phyloP scores from a whole-genome alignment of 768 basidiomycete species.

The Austroboletus festivus region DNA sequence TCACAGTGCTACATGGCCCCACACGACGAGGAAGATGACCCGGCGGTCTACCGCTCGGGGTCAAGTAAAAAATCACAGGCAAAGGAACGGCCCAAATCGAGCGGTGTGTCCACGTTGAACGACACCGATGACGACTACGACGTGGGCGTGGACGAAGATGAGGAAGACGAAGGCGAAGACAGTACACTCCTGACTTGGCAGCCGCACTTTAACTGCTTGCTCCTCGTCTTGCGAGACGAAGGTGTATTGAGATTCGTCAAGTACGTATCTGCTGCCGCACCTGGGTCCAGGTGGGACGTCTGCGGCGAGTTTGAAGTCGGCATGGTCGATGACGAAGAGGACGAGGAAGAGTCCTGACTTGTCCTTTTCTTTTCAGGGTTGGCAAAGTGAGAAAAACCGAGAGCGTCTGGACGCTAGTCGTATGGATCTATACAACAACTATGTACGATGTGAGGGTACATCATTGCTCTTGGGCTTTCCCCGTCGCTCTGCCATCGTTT shows the following conservation, averaged over 20 bases:
- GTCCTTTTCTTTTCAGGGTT: background rate
- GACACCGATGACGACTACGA: slow-evolving; percentile 17
- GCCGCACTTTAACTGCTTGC: slow-evolving; percentile 84
- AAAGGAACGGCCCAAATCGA: slow-evolving; percentile 14
- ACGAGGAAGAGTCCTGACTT: slow-evolving; percentile 16
- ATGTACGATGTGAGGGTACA: background rate
- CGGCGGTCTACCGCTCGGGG: slow-evolving; percentile 82
- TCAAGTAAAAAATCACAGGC: slow-evolving; percentile 37
- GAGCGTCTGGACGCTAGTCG: background rate
- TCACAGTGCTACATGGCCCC: slow-evolving; percentile 96
- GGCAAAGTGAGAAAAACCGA: background rate
- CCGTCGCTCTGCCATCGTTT: background rate
- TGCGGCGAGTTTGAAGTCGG: slow-evolving; percentile 92
- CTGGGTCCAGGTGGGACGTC: slow-evolving; percentile 91
- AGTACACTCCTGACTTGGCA: slow-evolving; percentile 83
- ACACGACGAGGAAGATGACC: slow-evolving; percentile 93
- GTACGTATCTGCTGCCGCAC: slow-evolving; percentile 86
- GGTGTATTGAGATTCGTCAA: slow-evolving; percentile 94
- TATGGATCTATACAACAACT: background rate
- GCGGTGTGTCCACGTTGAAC: slow-evolving; percentile 14
- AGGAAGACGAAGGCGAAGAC: slow-evolving; percentile 52
- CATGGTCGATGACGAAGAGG: slow-evolving; percentile 59
- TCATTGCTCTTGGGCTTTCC: no score
- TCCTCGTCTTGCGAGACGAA: slow-evolving; percentile 89
- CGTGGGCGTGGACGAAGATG: slow-evolving; percentile 24